phyloP scores from a whole-genome alignment of 768 basidiomycete genomes.

The Baorangia bicolor region DNA sequence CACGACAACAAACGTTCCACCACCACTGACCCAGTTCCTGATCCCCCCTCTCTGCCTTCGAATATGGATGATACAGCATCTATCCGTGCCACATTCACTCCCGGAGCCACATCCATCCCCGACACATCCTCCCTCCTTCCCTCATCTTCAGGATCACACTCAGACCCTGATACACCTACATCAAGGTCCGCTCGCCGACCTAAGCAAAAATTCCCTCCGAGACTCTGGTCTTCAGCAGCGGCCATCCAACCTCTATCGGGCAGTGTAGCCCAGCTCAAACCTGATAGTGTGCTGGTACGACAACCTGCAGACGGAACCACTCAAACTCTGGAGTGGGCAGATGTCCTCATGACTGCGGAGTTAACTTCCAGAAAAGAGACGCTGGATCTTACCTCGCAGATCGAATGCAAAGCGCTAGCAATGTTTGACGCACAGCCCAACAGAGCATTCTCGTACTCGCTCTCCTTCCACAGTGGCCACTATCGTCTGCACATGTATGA shows the following conservation, averaged over 20 bases:
- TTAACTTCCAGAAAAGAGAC: neutral
- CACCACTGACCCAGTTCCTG: neutral
- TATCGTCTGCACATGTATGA: constrained; percentile 2
- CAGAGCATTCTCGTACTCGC: neutral
- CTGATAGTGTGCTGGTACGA: neutral
- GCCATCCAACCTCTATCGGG: neutral
- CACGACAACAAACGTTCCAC: too few relatives aligned
- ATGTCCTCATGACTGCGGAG: neutral
- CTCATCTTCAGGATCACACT: too few relatives aligned
- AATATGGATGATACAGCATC: too few relatives aligned
- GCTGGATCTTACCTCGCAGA: neutral
- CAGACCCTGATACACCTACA: too few relatives aligned
- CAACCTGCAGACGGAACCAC: neutral
- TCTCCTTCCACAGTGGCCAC: neutral
- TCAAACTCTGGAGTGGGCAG: neutral
- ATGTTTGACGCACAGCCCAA: neutral
- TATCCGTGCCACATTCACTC: too few relatives aligned
- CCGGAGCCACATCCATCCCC: too few relatives aligned
- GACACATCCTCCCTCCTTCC: too few relatives aligned
- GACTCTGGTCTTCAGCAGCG: neutral
- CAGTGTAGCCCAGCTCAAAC: neutral
- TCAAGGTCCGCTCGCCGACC: too few relatives aligned
- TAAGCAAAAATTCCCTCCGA: too few relatives aligned
- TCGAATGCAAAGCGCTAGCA: neutral
- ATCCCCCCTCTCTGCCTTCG: too few relatives aligned